Evolutionary conservation across 2,329 filamentous ascomycete genomes (phyloP).

Genomic region (Diaporthe sp.): DNA sequence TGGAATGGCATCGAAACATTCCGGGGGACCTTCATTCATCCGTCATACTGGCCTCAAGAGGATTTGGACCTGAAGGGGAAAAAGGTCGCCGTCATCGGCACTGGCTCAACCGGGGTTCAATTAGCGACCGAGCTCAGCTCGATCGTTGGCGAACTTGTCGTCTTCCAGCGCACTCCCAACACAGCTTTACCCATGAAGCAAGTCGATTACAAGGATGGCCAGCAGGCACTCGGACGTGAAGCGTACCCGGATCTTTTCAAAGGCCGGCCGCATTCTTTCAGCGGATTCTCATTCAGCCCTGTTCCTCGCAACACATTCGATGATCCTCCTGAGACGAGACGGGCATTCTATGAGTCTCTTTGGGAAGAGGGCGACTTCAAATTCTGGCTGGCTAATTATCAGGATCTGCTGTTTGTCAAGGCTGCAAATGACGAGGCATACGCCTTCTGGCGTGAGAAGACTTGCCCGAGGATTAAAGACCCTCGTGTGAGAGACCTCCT

Average conservation of each 20-base stretch:
- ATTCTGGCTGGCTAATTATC: conserved; percentile 54
- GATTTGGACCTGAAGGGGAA: conserved; percentile 15
- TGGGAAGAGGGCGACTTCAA: conserved; percentile 50
- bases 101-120: conserved; percentile 28
- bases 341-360: conserved; percentile 41
- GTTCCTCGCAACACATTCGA: conserved; percentile 56
- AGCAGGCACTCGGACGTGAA: conserved; percentile 51
- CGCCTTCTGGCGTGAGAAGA: conserved; percentile 52
- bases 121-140: conserved; percentile 17
- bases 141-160: conserved; percentile 48
- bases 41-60: conserved; percentile 26
- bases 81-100: conserved; percentile 27
- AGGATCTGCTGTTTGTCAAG: conserved; percentile 49
- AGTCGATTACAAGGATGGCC: conserved; percentile 51
- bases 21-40: conserved; percentile 23
- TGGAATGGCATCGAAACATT: conserved; percentile 27
- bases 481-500: conserved; percentile 49
- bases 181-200: conserved; percentile 64
- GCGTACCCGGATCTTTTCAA: conserved; percentile 53
- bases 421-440: conserved; percentile 52
- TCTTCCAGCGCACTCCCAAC: conserved; percentile 67
- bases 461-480: conserved; percentile 50
- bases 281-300: conserved; percentile 60
- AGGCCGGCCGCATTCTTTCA: conserved; percentile 43
- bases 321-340: conserved; percentile 50